These are phyloP conservation scores for Aureobasidium musti DNA, from an alignment of 2,329 filamentous ascomycete genomes.

Conservation along the genomic window DNA sequence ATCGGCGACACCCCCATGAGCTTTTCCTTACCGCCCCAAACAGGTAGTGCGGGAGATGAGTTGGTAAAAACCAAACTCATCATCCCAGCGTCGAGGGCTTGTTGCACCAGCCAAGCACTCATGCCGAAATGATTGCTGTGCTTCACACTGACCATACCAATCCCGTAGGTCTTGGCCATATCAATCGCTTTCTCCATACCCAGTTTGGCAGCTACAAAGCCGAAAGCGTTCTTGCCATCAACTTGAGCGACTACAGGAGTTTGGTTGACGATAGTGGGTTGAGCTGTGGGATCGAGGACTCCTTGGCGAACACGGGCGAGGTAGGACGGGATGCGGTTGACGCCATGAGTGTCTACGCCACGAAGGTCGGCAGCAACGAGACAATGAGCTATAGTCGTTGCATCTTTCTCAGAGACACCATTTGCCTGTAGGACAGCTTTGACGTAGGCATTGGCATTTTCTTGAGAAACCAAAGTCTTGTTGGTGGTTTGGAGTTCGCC, in stretches of 20 bases:
- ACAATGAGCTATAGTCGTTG: slow-evolving; percentile 62
- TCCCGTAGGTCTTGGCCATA: slow-evolving; percentile 65
- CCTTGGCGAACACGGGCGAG: slow-evolving; percentile 69
- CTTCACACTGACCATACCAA: slow-evolving; percentile 72
- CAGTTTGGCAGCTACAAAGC: slow-evolving; percentile 65
- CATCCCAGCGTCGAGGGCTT: slow-evolving; percentile 66
- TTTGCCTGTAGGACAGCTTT: slow-evolving; percentile 60
- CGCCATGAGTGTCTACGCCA: slow-evolving; percentile 74
- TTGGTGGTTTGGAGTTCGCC: slow-evolving; percentile 53
- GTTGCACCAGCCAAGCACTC: slow-evolving; percentile 74
- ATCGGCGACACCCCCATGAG: slow-evolving; percentile 72
- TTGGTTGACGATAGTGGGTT: slow-evolving; percentile 59
- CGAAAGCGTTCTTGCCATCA: slow-evolving; percentile 69
- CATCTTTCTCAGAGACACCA: slow-evolving; percentile 59
- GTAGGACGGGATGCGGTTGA: slow-evolving; percentile 75
- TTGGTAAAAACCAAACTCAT: slow-evolving; percentile 63
- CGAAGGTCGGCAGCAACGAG: slow-evolving; percentile 72
- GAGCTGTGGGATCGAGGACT: slow-evolving; percentile 62
- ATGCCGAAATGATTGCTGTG: slow-evolving; percentile 81
- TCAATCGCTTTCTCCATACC: slow-evolving; percentile 67
- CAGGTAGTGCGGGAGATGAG: slow-evolving; percentile 66
- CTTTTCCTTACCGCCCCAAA: slow-evolving; percentile 66
- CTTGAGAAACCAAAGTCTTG: slow-evolving; percentile 42
- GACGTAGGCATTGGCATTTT: slow-evolving; percentile 48
- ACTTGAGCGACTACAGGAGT: slow-evolving; percentile 71